These are phyloP conservation scores for Pyrus bretschneideri DNA, from an alignment of 306 rosid genomes.

Conservation along the genomic window DNA sequence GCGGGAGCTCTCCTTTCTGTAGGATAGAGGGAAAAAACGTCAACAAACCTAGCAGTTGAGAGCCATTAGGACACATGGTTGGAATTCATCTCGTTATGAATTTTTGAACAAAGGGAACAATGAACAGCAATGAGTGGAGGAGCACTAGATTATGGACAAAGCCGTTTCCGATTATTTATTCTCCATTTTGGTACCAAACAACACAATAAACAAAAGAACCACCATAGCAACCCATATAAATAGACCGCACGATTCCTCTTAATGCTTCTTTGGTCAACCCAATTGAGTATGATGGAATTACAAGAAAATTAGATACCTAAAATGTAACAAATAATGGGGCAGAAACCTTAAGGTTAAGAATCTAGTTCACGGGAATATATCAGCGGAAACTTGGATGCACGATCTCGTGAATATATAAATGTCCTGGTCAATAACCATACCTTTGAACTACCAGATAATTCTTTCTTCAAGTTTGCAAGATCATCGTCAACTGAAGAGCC, in stretches of 20 bases:
- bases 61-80: neutral
- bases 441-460: constrained; percentile 64
- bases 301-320: neutral
- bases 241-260: neutral
- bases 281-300: neutral
- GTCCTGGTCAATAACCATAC: constrained; percentile 20
- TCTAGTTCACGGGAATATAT: neutral
- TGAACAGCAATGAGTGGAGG: neutral
- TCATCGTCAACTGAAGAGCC: constrained; percentile 72
- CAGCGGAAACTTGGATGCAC: neutral
- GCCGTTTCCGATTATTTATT: neutral
- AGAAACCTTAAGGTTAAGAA: neutral
- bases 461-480: constrained; percentile 42
- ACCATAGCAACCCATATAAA: neutral
- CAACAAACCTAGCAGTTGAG: neutral
- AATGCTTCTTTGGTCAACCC: neutral
- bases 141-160: neutral
- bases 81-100: neutral
- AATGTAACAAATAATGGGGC: neutral
- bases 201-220: neutral
- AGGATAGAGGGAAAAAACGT: neutral
- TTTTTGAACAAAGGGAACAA: neutral
- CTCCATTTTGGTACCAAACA: neutral
- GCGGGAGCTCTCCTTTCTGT: constrained; percentile 95
- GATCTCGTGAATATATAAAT: neutral